Evolutionary conservation across 495 filamentous ascomycete species (phyloP).

Genomic region (Acidomyces sp.): DNA sequence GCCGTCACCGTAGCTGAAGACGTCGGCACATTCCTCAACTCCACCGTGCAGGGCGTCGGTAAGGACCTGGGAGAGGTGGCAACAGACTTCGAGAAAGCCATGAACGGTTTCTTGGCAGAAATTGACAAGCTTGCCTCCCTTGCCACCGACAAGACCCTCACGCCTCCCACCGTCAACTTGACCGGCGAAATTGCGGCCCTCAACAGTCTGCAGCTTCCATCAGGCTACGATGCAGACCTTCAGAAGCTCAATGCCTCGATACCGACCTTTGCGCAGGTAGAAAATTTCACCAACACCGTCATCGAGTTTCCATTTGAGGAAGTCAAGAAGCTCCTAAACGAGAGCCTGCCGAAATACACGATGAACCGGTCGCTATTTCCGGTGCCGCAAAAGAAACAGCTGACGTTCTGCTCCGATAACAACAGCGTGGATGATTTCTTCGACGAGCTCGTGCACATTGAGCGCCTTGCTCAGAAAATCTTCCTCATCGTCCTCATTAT

Average conservation of each 20-base stretch:
- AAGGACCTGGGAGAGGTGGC: slow-evolving; percentile 45
- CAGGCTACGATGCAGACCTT: slow-evolving; percentile 48
- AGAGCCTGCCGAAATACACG: slow-evolving; percentile 50
- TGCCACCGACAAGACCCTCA: slow-evolving; percentile 26
- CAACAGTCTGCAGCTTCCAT: slow-evolving; percentile 55
- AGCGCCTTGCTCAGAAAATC: slow-evolving; percentile 49
- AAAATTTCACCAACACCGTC: slow-evolving; percentile 58
- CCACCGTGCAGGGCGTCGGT: slow-evolving; percentile 51
- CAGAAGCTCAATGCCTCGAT: slow-evolving; percentile 59
- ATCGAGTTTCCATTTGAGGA: slow-evolving; percentile 66
- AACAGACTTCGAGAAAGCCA: slow-evolving; percentile 40
- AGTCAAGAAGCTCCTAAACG: slow-evolving; percentile 55
- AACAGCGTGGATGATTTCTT: slow-evolving; percentile 81
- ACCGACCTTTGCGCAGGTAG: slow-evolving; percentile 68
- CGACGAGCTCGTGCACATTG: slow-evolving; percentile 47
- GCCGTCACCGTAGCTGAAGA: slow-evolving; percentile 56
- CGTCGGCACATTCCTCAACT: slow-evolving; percentile 59
- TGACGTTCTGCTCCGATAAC: slow-evolving; percentile 82
- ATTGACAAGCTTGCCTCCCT: slow-evolving; percentile 35
- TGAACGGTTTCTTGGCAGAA: slow-evolving; percentile 44
- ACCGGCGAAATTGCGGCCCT: slow-evolving; percentile 45
- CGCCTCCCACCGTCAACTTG: slow-evolving; percentile 46
- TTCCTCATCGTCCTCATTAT: slow-evolving; percentile 60
- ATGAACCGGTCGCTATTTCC: slow-evolving; percentile 70
- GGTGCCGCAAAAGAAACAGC: slow-evolving; percentile 61